These are phyloP conservation scores for Colletotrichum eleusines DNA, from an alignment of 2,329 filamentous ascomycete species.

Conservation along the genomic window DNA sequence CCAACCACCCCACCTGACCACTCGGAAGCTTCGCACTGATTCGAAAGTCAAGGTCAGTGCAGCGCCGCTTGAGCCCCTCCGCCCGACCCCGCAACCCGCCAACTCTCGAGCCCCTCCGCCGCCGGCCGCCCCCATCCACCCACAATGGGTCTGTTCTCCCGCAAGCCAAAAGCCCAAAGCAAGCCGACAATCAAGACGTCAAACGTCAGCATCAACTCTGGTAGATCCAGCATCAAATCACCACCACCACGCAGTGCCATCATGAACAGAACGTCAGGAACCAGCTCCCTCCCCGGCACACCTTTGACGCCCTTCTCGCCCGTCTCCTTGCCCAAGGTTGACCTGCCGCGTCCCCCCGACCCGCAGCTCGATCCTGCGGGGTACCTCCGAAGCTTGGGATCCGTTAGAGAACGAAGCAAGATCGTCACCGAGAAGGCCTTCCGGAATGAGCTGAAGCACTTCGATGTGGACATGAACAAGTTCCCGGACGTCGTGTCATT, in stretches of 20 bases:
- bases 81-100: conserved; percentile 23
- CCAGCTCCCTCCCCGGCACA: conserved; percentile 60
- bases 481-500: conserved; percentile 87
- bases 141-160: conserved; percentile 68
- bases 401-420: conserved; percentile 83
- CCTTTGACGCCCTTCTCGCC: conserved; percentile 66
- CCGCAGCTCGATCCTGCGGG: conserved; percentile 88
- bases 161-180: conserved; percentile 57
- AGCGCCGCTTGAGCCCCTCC: conserved; percentile 26
- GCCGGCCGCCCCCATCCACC: conserved; percentile 10
- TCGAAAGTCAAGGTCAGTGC: conserved; percentile 4
- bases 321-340: conserved; percentile 76
- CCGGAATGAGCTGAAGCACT: conserved; percentile 83
- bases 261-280: conserved; percentile 64
- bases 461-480: conserved; percentile 88
- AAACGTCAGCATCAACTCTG: conserved; percentile 65
- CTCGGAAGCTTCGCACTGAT: conserved; percentile 28
- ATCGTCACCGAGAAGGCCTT: conserved; percentile 83
- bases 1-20: conserved; percentile 7
- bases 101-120: conserved; percentile 16
- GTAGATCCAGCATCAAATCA: conserved; percentile 61
- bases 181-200: conserved; percentile 57
- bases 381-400: conserved; percentile 89
- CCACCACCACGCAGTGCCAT: conserved; percentile 51
- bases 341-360: conserved; percentile 87